Evolutionary conservation across 768 basidiomycete species (phyloP), one percentile per base, ranked within the genome.

Genomic region (Tulasnella calospora): DNA sequence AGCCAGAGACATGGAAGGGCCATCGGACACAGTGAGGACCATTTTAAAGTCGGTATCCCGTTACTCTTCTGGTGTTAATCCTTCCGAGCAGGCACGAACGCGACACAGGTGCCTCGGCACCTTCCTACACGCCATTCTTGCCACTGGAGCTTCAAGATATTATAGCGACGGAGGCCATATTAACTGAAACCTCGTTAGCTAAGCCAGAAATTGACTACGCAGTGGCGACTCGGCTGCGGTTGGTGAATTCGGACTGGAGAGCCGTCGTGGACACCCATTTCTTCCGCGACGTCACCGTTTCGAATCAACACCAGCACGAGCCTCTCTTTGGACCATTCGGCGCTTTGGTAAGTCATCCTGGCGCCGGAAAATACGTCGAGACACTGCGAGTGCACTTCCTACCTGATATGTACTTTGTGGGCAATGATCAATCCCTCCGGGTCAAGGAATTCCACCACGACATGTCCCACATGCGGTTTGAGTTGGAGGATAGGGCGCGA

Each of bases 401-500:
- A 15, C 75, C 75, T 1, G 75, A 76, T 3, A 27, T 35, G 57
- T 76, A 67, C 30, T 30, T 33, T 51, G 55, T 41, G 27, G 57
- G 75, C 19, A 30, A 70, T 8, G 41, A 46, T 67, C 75, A 44
- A 67, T 41, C 61, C 61, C 33, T 76, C 38, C 35, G 38, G n/a
- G 75, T 76, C 21, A 41, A 76, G 36, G 55, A 76, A 19, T 76
- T 76, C 55, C 75, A 76, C 41, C 75, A 76, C 36, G 75, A 76
- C 35, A 57, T 76, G 36, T 55, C 46, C 23, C 35, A 57, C 7
- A 70, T 70, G 55, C 75, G 75, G 57, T 0, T 35, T 13, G 75
- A 76, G 36, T n/a, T 76, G 36, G 47, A 41, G 19, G 41, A 76
- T 30, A 27, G 40, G 67, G 57, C 57, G 23, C 40, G 55, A 51